Evolutionary conservation across 192 early-diverging fungal genomes (phyloP), one percentile per base, ranked within the genome.

Genomic region (Rhizophagus sp.): DNA sequence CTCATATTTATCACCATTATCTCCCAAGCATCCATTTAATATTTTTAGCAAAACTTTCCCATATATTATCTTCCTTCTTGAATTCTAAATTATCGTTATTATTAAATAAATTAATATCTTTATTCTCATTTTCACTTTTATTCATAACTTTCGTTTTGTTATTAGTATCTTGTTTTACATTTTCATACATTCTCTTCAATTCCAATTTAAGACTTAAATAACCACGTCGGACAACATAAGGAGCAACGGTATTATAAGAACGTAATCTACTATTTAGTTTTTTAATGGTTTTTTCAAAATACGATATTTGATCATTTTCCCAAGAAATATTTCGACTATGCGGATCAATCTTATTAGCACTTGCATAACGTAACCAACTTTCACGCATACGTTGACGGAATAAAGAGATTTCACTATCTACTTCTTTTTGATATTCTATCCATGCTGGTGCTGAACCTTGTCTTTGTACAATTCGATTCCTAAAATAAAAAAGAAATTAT

Each of bases 201-300:
- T 81, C 80, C 11, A 24, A 25, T 52, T 81, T 39, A 7, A 76
- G n/a, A 41, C 8, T 65, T 57, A 81, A 19, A 81, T 77, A 81
- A 30, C 47, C 17, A 30, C 69, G 82, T 57, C 81, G 49, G 6
- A 73, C 81, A 5, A 64, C 13, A 27, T 34, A 78, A 33, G 82
- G 82, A 0, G 75, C 66, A 83, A 83, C 77, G 0, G 76, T 62
- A 73, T 83, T 83, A 77, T 83, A 83, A 25, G 64, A 82, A 61
- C 75, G 33, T n/a, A 83, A 49, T 72, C 33, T 77, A 49, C 30
- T 63, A 50, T 82, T 82, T 36, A 83, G 17, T 3, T 27, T 67
- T 25, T 61, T n/a, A 27, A 79, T 33, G n/a, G 76, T 57, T 50
- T 72, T 62, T 10, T 76, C 19, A 49, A 78, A 81, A 73, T 72